These are phyloP conservation scores for Citrus trifoliata DNA, from an alignment of 345 rosid species.

Conservation along the genomic window DNA sequence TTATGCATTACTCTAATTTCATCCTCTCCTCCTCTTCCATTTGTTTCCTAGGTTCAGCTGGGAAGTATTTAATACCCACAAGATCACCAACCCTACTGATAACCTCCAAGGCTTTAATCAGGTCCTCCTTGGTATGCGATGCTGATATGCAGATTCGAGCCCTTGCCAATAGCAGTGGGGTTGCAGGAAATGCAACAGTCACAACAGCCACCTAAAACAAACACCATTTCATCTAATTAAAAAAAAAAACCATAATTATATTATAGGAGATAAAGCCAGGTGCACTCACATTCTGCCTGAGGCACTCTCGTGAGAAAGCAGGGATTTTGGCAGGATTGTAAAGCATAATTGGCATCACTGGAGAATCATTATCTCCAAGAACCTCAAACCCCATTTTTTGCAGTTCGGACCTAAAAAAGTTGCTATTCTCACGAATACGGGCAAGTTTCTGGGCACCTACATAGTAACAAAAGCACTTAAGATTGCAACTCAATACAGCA, in stretches of 20 bases:
- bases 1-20: constrained; percentile 27
- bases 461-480: constrained; percentile 1
- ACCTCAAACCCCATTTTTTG: constrained; percentile 97
- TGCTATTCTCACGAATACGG: constrained; percentile 88
- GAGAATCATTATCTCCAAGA: constrained; percentile 95
- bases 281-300: constrained; percentile 57
- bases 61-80: constrained; percentile 83
- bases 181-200: constrained; percentile 65
- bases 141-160: constrained; percentile 87
- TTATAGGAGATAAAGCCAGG: neutral
- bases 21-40: constrained; percentile 26
- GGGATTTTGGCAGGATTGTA: constrained; percentile 96
- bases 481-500: neutral
- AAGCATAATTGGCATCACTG: constrained; percentile 99
- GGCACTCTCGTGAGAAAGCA: constrained; percentile 92
- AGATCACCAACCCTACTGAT: constrained; percentile 75
- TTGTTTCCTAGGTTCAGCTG: constrained; percentile 64
- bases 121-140: constrained; percentile 70
- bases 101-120: constrained; percentile 67
- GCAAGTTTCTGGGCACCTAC: constrained; percentile 91
- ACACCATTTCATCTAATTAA: neutral
- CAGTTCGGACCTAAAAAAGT: constrained; percentile 88
- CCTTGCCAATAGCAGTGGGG: constrained; percentile 74
- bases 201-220: constrained; percentile 53
- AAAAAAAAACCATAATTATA: neutral